Evolutionary conservation across 192 early-diverging fungal species (phyloP).

Genomic region (Endogone sp.): DNA sequence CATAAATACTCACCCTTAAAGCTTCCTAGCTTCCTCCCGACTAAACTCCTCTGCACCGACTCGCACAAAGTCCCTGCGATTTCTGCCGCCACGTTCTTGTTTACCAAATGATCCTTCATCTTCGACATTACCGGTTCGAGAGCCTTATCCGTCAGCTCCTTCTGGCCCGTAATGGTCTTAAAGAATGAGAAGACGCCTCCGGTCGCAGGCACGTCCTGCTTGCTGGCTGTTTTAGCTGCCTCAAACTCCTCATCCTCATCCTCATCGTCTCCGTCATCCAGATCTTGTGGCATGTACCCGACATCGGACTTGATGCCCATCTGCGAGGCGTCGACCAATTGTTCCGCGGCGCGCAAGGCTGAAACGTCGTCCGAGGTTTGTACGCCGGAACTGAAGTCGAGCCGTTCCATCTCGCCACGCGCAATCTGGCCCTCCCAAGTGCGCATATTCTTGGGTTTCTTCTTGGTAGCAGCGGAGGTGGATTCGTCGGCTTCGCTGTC

Average conservation of each 20-base stretch:
- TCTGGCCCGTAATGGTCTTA: slow-evolving; percentile 64
- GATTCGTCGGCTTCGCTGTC: background rate
- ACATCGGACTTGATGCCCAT: slow-evolving; percentile 65
- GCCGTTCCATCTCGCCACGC: slow-evolving; percentile 46
- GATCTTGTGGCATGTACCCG: slow-evolving; percentile 74
- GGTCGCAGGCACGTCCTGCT: slow-evolving; percentile 31
- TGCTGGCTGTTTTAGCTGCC: slow-evolving; percentile 17
- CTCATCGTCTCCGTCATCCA: slow-evolving; percentile 50
- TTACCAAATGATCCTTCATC: slow-evolving; percentile 89
- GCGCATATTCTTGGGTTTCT: slow-evolving; percentile 60
- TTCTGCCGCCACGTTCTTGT: slow-evolving; percentile 92
- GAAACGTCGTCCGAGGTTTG: slow-evolving; percentile 4
- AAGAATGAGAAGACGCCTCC: slow-evolving; percentile 67
- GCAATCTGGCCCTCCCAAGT: slow-evolving; percentile 73
- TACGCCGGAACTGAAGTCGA: slow-evolving; percentile 36
- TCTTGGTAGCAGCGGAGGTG: background rate
- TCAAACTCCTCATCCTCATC: slow-evolving; percentile 54
- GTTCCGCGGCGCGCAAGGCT: slow-evolving; percentile 15
- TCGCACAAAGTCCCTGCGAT: slow-evolving; percentile 82
- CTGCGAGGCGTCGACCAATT: slow-evolving; percentile 49
- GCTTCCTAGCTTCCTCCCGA: slow-evolving; percentile 70
- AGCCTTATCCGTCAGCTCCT: slow-evolving; percentile 64
- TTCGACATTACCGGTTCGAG: slow-evolving; percentile 79
- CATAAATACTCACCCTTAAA: slow-evolving; percentile 60
- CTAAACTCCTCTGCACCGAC: slow-evolving; percentile 64